Conservation (phyloP, 352 stramenopile genomes). For the Pythium aristosporum region DNA sequence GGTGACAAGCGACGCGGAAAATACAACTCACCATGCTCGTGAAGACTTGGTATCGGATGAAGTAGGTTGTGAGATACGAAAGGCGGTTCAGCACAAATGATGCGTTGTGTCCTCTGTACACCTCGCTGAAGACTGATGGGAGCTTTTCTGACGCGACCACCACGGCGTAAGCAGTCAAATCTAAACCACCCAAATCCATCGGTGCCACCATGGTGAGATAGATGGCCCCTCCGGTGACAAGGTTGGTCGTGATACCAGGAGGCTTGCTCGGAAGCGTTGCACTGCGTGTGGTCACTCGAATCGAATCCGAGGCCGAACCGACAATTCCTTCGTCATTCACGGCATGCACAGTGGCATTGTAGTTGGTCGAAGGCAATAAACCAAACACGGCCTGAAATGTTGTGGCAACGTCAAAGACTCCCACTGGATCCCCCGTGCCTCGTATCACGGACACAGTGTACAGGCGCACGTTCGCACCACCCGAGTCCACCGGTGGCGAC, state of each 20-base stretch:
- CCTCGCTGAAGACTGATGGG: slow-evolving; percentile 40
- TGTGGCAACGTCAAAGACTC: slow-evolving; percentile 13
- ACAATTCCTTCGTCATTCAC: slow-evolving; percentile 36
- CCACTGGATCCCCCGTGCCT: background rate
- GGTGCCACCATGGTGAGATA: slow-evolving; percentile 35
- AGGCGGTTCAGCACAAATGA: slow-evolving; percentile 33
- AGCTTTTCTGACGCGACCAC: slow-evolving; percentile 35
- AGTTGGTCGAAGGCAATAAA: slow-evolving; percentile 32
- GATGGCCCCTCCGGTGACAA: slow-evolving; percentile 43
- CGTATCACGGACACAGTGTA: slow-evolving; percentile 32
- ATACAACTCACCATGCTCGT: slow-evolving; percentile 35
- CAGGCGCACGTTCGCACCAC: slow-evolving; percentile 32
- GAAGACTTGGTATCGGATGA: slow-evolving; percentile 40
- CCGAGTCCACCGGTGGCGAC: slow-evolving; percentile 39
- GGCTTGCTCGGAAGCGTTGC: slow-evolving; percentile 43
- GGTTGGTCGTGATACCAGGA: slow-evolving; percentile 18
- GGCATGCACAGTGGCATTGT: slow-evolving; percentile 35
- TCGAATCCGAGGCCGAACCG: slow-evolving; percentile 16
- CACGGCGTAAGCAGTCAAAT: slow-evolving; percentile 30
- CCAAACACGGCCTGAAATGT: slow-evolving; percentile 25
- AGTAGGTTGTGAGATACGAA: slow-evolving; percentile 44
- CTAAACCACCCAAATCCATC: slow-evolving; percentile 39
- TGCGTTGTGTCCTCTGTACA: slow-evolving; percentile 33
- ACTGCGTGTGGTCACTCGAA: slow-evolving; percentile 33
- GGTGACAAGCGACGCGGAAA: background rate